Base-by-base conservation (phyloP, 2,329 filamentous ascomycete species). In the Pseudogymnoascus sp. region DNA sequence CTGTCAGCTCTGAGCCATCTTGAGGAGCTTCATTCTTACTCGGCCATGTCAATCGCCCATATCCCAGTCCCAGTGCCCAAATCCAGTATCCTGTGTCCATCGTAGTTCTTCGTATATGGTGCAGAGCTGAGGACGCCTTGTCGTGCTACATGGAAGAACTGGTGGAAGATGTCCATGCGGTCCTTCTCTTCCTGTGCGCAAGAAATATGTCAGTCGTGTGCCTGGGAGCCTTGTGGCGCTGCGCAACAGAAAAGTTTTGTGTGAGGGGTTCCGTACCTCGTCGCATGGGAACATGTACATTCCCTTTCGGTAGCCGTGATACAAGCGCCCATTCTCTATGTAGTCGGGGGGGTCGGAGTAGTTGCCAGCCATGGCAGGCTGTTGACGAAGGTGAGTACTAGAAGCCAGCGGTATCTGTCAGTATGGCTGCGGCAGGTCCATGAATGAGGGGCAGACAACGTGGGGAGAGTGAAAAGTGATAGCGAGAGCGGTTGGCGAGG, bases 11-110 rank as follows among this genome's bases (percentile, higher is more conserved):
- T 21, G 15, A 17, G 66, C 39, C 48, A 10, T n/a, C 61, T 31
- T 29, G 33, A 59, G 13, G 25, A 10, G 10, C 6, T 10, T 5
- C 1, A 12, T 59, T 39, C 84, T 77, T 78, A 91, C 83, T 89
- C 86, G 65, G 89, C 89, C 76, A 96, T 88, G 67, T 93, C 89
- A 68, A 95, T 90, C 41, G 89, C 85, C 93, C 93, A 97, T 65
- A 96, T 93, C 39, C 91, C 92, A 0, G 91, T 96, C 17, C 92
- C 93, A 66, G 89, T 92, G 42, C 92, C 93, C 61, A 96, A 72
- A 69, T 89, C 86, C 42, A 89, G 71, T 58, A 88, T 79, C 59
- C 77, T 75, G 1, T 76, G 75, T 7, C 65, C 68, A 39, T 70
- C 66, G 31, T 64, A 67, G 58, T 66, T 69, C 7, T 41, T 58